Base-by-base conservation (phyloP, 2,329 filamentous ascomycete genomes). In the Alternaria alternata region DNA sequence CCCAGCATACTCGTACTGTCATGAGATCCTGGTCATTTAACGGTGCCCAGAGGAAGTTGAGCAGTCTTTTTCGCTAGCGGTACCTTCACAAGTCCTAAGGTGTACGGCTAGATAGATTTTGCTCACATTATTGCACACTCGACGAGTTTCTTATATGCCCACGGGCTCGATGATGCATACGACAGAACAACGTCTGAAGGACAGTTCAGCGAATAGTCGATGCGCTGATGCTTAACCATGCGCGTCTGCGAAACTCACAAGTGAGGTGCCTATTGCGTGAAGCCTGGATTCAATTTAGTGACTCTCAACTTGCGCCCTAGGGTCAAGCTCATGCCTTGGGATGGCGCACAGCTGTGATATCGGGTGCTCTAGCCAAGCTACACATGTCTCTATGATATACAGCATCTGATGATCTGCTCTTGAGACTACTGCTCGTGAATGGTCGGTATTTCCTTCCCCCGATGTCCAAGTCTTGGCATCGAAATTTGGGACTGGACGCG, bases 11-110 rank as follows among this genome's bases (percentile, higher is more conserved):
- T 84, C 81, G 82, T 78, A 81, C 80, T 81, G 83, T 88, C 86
- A 90, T 75, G 71, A 72, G 69, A 74, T 76, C 87, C 87, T 92
- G 93, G 94, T 89, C 94, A 97, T 97, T 95, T 86, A 88, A 81
- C 81, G 83, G 88, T 95, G 94, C 92, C 92, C 79, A 97, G 91
- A 97, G 78, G 79, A 83, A 91, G 75, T 71, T 76, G 78, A 82
- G 89, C 91, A 92, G 91, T 90, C 91, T 91, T 92, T 93, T 93
- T 96, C 94, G 94, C 94, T 97, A 97, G 91, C 93, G 88, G 91
- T 90, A 90, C 91, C 92, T 93, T 91, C 87, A 82, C 81, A 77
- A 79, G 62, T 76, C 81, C 79, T 88, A 92, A 91, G 90, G 91
- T 86, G 87, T 89, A 89, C 90, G 86, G 93, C 94, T 97, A 96